These are phyloP conservation scores for Phytophthora hybrid DNA, from an alignment of 352 stramenopile species.

Conservation along the genomic window DNA sequence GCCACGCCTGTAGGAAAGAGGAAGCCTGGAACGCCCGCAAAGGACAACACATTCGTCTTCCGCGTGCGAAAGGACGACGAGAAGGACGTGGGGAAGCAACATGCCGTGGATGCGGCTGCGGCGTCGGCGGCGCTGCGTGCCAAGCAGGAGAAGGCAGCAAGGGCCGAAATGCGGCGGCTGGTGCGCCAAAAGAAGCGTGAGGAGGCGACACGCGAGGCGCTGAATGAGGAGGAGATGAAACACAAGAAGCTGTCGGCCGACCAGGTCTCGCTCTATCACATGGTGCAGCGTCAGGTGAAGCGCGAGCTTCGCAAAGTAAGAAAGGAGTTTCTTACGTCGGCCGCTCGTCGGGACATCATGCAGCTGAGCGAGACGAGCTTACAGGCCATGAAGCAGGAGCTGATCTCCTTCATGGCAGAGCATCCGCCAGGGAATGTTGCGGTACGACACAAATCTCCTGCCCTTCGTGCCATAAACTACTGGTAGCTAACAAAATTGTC, in stretches of 20 bases:
- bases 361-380: conserved; percentile 74
- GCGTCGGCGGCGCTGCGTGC: conserved; percentile 52
- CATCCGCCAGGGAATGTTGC: conserved; percentile 55
- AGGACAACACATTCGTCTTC: conserved; percentile 62
- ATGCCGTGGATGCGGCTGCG: conserved; percentile 49
- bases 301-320: conserved; percentile 73
- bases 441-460: conserved; percentile 35
- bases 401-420: conserved; percentile 67
- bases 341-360: conserved; percentile 67
- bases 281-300: conserved; percentile 65
- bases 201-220: conserved; percentile 51
- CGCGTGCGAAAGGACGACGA: conserved; percentile 55
- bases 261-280: conserved; percentile 68
- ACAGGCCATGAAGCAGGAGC: conserved; percentile 68
- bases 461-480: not conserved
- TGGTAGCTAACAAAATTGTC: conserved; percentile 6
- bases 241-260: conserved; percentile 53
- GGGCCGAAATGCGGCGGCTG: conserved; percentile 52
- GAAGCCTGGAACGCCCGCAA: conserved; percentile 21
- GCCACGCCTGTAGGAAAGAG: conserved; percentile 39
- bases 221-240: conserved; percentile 53
- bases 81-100: conserved; percentile 31
- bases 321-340: conserved; percentile 71
- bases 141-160: conserved; percentile 61
- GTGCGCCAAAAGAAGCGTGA: conserved; percentile 55